phyloP scores from a whole-genome alignment of 148 eudicot species.

The Salicornia ramosissima region DNA sequence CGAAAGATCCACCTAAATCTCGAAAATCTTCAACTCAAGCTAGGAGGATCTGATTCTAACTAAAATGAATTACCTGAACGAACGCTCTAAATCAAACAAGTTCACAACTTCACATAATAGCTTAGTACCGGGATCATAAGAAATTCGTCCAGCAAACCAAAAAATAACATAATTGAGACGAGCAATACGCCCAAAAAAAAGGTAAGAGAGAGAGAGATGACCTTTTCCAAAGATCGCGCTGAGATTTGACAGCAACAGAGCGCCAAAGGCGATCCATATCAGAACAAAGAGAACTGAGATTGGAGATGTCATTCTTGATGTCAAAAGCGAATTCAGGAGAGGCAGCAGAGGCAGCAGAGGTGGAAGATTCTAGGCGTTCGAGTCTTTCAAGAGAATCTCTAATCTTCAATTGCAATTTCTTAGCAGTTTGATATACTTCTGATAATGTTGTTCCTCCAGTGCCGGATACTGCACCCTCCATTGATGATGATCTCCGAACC shows the following conservation, averaged over 20 bases:
- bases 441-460: conserved; percentile 52
- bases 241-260: conserved; percentile 67
- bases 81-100: not conserved
- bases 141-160: not conserved
- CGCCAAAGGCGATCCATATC: conserved; percentile 91
- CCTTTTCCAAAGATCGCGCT: conserved; percentile 95
- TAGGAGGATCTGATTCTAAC: not conserved
- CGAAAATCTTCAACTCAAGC: no score
- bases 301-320: conserved; percentile 49
- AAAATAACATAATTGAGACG: no score
- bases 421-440: conserved; percentile 66
- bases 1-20: not conserved
- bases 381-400: conserved; percentile 68
- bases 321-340: conserved; percentile 62
- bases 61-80: not conserved
- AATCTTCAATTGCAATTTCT: conserved; percentile 49
- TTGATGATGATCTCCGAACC: not conserved
- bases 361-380: conserved; percentile 66
- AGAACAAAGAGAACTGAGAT: conserved; percentile 60
- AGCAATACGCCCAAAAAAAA: not conserved
- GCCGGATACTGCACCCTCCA: conserved; percentile 5
- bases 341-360: conserved; percentile 38
- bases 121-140: not conserved
- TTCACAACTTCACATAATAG: not conserved
- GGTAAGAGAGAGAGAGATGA: conserved; percentile 7